phyloP scores from a whole-genome alignment of 139 green algal species.

The Asterochloris erici region DNA sequence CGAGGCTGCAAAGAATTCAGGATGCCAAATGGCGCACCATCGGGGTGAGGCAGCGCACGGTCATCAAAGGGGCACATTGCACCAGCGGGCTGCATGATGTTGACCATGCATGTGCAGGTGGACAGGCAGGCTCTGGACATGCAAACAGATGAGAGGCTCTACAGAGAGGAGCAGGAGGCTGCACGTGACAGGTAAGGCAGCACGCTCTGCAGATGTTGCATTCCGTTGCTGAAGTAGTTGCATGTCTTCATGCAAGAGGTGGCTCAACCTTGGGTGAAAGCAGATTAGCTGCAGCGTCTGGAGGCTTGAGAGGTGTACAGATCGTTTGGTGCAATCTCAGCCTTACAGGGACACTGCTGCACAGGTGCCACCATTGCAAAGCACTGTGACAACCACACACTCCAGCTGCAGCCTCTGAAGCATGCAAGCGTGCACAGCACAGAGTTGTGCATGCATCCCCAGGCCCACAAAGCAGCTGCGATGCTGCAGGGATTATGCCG shows the following conservation, averaged over 20 bases:
- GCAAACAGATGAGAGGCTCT: slow-evolving; percentile 45
- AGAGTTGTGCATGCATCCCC: background rate
- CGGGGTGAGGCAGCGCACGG: slow-evolving; percentile 39
- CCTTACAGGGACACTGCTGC: background rate
- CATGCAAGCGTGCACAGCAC: background rate
- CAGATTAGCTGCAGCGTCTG: too few species aligned
- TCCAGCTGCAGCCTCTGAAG: background rate
- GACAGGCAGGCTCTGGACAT: slow-evolving; percentile 46
- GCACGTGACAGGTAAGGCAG: slow-evolving; percentile 48
- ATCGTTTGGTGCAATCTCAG: background rate
- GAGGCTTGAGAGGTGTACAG: too few species aligned
- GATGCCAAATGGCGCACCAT: slow-evolving; percentile 68
- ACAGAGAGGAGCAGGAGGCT: slow-evolving; percentile 26
- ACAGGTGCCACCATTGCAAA: background rate
- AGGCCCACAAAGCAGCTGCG: background rate
- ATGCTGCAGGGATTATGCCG: slow-evolving; percentile 41
- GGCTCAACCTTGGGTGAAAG: too few species aligned
- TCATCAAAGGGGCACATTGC: background rate
- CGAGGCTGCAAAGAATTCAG: slow-evolving; percentile 53
- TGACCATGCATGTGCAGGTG: slow-evolving; percentile 27
- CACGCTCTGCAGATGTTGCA: background rate
- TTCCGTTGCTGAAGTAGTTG: too few species aligned
- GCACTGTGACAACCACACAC: background rate
- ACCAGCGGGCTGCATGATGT: background rate
- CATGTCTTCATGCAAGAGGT: too few species aligned